Evolutionary conservation across 306 rosid genomes (phyloP), one percentile per base, ranked within the genome.

Genomic region (Ormosia emarginata): DNA sequence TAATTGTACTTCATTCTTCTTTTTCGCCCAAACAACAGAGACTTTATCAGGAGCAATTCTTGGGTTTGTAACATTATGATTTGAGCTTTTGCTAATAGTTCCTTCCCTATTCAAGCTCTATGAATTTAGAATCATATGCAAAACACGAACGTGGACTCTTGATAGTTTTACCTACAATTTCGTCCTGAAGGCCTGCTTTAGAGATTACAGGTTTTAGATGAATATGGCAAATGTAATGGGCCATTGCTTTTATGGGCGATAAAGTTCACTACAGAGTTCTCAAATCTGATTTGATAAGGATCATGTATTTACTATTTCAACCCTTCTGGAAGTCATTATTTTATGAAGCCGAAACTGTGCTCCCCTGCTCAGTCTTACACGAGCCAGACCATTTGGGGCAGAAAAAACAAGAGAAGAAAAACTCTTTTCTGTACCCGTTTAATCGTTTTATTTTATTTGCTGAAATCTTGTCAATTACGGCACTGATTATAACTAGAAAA

Each of bases 161-260:
- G 24, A 87, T 69, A 63, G 73, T 61, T 81, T 81, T 49, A 86
- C 90, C 11, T 87, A 52, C 69, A 85, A 79, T 80, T 90, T 90
- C 49, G 87, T 74, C 5, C 87, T 89, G 44, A 85, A 80, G 52
- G 91, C 91, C 0, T 87, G 93, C 13, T 86, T 87, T 3, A 90
- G 81, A 79, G 83, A 79, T 10, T 40, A 75, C 34, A 84, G 76
- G 75, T 49, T 67, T 36, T 52, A 41, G 85, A 15, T 24, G 0
- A 24, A 24, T 24, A 24, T 24, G 24, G 24, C 3, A 57, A 5
- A 29, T 49, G 36, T 58, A 41, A 8, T 18, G 84, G 59, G 75
- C 59, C 13, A 11, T 83, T 77, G 57, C 18, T 66, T 30, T 81
- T 10, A 83, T 85, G 82, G 91, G 93, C 5, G 62, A 67, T 9